These are phyloP conservation scores for Leishmania amazonensis DNA, from an alignment of 208 protist genomes.

Conservation along the genomic window DNA sequence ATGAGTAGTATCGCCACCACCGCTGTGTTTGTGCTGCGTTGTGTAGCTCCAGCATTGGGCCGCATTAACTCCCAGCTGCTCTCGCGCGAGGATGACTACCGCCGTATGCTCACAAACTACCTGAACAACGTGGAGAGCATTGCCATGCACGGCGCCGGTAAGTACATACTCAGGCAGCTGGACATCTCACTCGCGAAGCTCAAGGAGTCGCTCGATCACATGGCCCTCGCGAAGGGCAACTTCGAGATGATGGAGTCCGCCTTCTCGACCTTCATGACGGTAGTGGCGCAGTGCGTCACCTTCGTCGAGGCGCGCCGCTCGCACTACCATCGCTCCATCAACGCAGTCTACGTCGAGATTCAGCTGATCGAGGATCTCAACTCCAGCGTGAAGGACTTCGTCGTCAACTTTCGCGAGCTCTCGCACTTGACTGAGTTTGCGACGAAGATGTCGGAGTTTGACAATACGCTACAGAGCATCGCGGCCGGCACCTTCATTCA, in stretches of 20 bases:
- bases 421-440: conserved; percentile 86
- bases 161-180: conserved; percentile 60
- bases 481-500: conserved; percentile 55
- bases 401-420: conserved; percentile 87
- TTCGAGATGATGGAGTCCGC: conserved; percentile 75
- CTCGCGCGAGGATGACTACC: conserved; percentile 75
- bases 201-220: conserved; percentile 72
- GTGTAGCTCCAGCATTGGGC: conserved; percentile 72
- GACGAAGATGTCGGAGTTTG: conserved; percentile 76
- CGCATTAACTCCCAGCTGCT: conserved; percentile 77
- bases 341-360: conserved; percentile 75
- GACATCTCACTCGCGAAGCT: conserved; percentile 60
- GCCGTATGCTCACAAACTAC: conserved; percentile 72
- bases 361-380: conserved; percentile 86
- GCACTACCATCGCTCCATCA: conserved; percentile 48
- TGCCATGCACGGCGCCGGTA: conserved; percentile 73
- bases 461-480: conserved; percentile 76
- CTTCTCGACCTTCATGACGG: conserved; percentile 64
- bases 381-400: conserved; percentile 78
- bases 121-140: conserved; percentile 84
- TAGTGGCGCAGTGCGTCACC: conserved; percentile 61
- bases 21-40: conserved; percentile 63
- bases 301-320: conserved; percentile 44
- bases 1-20: conserved; percentile 52
- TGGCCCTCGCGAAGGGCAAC: conserved; percentile 77